Evolutionary conservation across 225 moss, liverwort and hornwort species (phyloP).

Genomic region (Pseudoscleropodium purum): DNA sequence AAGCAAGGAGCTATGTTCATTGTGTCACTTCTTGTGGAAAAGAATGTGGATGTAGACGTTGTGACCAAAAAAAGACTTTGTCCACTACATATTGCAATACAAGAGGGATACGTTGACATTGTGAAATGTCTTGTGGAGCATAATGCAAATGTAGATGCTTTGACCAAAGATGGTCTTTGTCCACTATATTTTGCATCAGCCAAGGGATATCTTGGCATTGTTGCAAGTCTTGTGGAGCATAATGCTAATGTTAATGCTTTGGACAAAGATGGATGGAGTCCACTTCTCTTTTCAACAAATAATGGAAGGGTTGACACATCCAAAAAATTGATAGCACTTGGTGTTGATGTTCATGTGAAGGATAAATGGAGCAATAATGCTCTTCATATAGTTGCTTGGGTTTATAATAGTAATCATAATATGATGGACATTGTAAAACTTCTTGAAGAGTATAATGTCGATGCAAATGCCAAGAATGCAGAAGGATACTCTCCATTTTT

Average conservation of each 20-base stretch:
- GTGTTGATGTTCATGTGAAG: background rate
- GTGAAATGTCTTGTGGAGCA: background rate
- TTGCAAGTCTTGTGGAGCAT: background rate
- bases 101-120: no score
- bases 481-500: background rate
- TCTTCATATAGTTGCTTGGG: background rate
- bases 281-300: background rate
- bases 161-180: background rate
- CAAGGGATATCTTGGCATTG: background rate
- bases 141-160: background rate
- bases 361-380: background rate
- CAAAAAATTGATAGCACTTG: background rate
- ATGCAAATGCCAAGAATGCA: background rate
- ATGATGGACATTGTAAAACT: background rate
- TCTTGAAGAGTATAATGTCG: background rate
- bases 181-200: background rate
- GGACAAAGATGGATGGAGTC: background rate
- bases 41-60: no score
- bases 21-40: no score
- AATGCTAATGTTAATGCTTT: background rate
- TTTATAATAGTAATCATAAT: fast-evolving
- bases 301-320: background rate
- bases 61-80: no score
- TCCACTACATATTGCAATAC: no score
- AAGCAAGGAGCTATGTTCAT: no score